Conservation (phyloP, 495 filamentous ascomycete species). For the Hypoxylon trugodes region DNA sequence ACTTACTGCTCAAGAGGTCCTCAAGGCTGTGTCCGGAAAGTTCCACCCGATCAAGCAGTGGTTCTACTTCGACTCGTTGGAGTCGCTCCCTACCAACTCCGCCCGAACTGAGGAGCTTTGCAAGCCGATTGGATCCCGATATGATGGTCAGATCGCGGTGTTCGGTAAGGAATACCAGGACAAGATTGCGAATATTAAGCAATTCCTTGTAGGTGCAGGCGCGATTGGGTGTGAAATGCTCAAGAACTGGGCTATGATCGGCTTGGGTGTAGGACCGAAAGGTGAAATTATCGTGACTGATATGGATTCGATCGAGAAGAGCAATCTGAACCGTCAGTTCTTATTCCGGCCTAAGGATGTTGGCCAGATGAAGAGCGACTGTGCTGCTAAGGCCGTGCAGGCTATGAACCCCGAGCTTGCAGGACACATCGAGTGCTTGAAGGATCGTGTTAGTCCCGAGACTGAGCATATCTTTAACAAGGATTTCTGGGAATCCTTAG, state of each 20-base stretch:
- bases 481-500: conserved; percentile 88
- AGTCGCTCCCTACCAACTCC: conserved; percentile 81
- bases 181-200: conserved; percentile 84
- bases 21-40: conserved; percentile 97
- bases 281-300: conserved; percentile 93
- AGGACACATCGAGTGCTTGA: conserved; percentile 82
- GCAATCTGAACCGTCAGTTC: conserved; percentile 98
- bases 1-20: conserved; percentile 91
- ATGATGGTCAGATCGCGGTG: conserved; percentile 97
- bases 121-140: conserved; percentile 81
- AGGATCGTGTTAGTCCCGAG: conserved; percentile 89
- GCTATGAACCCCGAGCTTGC: conserved; percentile 93
- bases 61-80: conserved; percentile 96
- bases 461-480: conserved; percentile 97
- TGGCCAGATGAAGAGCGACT: conserved; percentile 96
- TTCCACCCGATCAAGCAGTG: conserved; percentile 93
- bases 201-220: conserved; percentile 96
- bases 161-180: conserved; percentile 95
- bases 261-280: conserved; percentile 85
- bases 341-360: conserved; percentile 95
- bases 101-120: conserved; percentile 86
- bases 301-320: conserved; percentile 99
- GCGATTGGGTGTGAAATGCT: conserved; percentile 99
- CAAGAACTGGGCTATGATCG: conserved; percentile 99
- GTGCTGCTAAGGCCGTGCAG: conserved; percentile 85